Evolutionary conservation across 2,329 filamentous ascomycete genomes (phyloP), one percentile per base, ranked within the genome.

Genomic region (Plectosphaerella plurivora): DNA sequence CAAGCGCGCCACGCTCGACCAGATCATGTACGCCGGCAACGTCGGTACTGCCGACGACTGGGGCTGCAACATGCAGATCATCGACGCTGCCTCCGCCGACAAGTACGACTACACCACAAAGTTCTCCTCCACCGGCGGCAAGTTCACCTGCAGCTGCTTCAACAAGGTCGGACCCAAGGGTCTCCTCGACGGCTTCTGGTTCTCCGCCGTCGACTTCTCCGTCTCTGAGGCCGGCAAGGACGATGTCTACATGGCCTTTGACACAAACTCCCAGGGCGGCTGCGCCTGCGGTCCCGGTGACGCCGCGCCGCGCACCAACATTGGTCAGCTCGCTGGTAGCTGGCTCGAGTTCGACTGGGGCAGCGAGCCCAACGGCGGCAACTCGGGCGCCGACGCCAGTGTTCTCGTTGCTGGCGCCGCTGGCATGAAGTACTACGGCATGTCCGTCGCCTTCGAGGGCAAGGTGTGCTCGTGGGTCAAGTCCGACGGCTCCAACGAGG

Each of bases 311-410:
- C 56, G 56, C 54, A 78, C 73, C 51, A 1, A 5, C 3, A 56
- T 60, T 47, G 75, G 76, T 55, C 69, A 75, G 61, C 74, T 66
- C 53, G 69, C 70, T 49, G 65, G 67, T 56, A 71, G 71, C 52
- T 81, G 78, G 77, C 58, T 71, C 63, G 78, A 81, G 69, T 75
- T 72, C 50, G 78, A 81, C 66, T 72, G 73, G 46, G 73, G 57
- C 54, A 74, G 71, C 67, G 36, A 55, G 1, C 64, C 64, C 65
- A 81, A 81, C 72, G 51, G 59, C n/a, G 66, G 62, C 51, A 78
- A 73, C 73, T 78, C 73, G 3, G 78, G 78, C 41, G 74, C 72
- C 53, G 78, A 81, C 52, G 76, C 73, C 56, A 79, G 76, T 5
- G 71, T 70, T 53, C 70, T 81, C 10, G 74, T 78, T 42, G 66